Percentiles rank a stretch among this genome's conserved stretches.
Evolutionary conservation across 371 early-diverging fungal species (phyloP).

Genomic region (Apophysomyces ossiformis): DNA sequence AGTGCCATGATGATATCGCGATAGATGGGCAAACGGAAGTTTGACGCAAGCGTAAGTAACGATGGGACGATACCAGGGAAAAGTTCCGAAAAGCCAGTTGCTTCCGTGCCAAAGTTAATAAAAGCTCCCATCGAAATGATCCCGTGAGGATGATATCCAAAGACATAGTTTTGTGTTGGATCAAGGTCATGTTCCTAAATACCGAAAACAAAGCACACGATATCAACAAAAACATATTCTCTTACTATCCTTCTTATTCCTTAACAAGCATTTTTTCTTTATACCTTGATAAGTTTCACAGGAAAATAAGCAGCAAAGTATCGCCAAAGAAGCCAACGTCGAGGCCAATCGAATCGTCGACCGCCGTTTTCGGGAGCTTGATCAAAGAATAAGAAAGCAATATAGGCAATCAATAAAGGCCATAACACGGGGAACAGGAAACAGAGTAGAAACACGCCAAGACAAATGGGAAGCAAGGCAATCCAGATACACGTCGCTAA

Average conservation of each 20-base stretch:
- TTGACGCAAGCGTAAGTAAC: constrained; percentile 62
- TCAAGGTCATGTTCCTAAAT: constrained; percentile 74
- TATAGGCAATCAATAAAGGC: constrained; percentile 67
- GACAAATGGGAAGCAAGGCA: constrained; percentile 57
- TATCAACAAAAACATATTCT: too few species aligned
- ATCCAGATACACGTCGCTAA: constrained; percentile 67
- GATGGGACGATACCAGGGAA: constrained; percentile 72
- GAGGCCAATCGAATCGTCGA: constrained; percentile 62
- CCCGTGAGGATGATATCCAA: constrained; percentile 86
- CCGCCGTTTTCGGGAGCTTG: constrained; percentile 71
- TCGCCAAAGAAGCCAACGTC: constrained; percentile 60
- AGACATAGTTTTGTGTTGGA: constrained; percentile 74
- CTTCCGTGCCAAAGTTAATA: constrained; percentile 81
- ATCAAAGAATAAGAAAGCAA: constrained; percentile 60
- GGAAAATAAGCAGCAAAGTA: constrained; percentile 83
- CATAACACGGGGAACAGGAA: constrained; percentile 48
- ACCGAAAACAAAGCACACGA: too few species aligned
- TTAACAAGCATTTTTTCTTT: background rate
- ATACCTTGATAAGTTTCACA: constrained; percentile 69
- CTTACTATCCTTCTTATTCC: background rate
- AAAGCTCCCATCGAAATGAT: constrained; percentile 86
- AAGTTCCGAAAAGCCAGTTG: constrained; percentile 63
- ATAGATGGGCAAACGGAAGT: constrained; percentile 76
- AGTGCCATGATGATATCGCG: constrained; percentile 73
- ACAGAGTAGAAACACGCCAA: constrained; percentile 50